phyloP scores from a whole-genome alignment of 148 eudicot genomes.

The Chenopodium suecicum region DNA sequence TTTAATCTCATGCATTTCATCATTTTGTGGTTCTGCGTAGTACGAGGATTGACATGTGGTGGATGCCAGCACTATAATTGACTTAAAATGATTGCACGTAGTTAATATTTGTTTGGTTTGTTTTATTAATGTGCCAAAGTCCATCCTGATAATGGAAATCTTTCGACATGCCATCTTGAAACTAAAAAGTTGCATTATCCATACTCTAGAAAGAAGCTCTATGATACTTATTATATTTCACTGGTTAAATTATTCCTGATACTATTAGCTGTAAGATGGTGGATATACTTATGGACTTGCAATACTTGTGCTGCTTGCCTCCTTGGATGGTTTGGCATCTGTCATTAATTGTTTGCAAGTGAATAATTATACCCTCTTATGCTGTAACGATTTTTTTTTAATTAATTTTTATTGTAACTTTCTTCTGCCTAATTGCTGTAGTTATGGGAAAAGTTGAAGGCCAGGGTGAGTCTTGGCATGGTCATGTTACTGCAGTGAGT shows the following conservation, averaged over 20 bases:
- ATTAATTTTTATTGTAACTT: not conserved
- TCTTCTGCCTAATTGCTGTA: slow-evolving; percentile 24
- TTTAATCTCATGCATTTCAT: not conserved
- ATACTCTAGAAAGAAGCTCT: not conserved
- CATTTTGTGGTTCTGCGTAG: not conserved
- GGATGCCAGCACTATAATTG: not conserved
- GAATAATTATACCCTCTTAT: not conserved
- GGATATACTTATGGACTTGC: no score
- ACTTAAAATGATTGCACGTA: not conserved
- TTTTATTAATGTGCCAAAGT: not conserved
- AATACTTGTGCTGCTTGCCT: not conserved
- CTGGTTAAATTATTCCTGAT: not conserved
- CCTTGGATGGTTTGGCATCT: not conserved
- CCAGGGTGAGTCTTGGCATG: slow-evolving; percentile 99
- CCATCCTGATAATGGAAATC: not conserved
- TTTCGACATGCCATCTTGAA: not conserved
- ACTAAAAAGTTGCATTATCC: no score
- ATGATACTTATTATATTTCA: not conserved
- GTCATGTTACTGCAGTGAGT: slow-evolving; percentile 96
- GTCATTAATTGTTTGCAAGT: not conserved
- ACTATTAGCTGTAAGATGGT: not conserved
- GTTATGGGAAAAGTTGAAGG: slow-evolving; percentile 99
- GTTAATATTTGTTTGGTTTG: not conserved
- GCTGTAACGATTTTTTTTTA: no score
- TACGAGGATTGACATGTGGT: not conserved